phyloP scores from a whole-genome alignment of 176 grass and related monocot species.

The Avena insularis region DNA sequence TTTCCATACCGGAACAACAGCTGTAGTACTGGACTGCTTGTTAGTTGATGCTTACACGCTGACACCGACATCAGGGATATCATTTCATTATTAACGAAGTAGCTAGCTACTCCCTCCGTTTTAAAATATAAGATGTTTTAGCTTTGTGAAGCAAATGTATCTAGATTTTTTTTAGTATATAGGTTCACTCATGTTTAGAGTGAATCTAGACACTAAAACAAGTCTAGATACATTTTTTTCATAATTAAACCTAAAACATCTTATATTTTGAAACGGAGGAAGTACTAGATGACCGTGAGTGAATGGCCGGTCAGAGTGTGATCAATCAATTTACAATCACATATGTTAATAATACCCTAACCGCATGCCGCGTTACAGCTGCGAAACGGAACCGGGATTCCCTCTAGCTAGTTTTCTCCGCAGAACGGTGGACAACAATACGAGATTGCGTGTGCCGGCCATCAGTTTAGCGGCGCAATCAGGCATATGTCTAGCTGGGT shows the following conservation, averaged over 20 bases:
- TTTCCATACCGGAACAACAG: background rate
- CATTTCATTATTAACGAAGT: background rate
- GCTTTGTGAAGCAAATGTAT: too few species aligned
- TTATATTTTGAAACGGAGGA: too few species aligned
- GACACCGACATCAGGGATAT: conserved; percentile 12
- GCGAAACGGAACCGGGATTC: background rate
- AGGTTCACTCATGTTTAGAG: too few species aligned
- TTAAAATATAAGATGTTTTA: too few species aligned
- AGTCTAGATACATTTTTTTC: too few species aligned
- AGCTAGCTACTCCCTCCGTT: too few species aligned
- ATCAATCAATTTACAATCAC: background rate
- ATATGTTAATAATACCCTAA: background rate
- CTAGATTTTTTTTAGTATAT: too few species aligned
- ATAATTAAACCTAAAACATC: too few species aligned
- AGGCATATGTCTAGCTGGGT: background rate
- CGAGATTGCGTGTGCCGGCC: background rate
- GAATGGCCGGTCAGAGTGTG: background rate
- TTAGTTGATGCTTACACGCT: conserved; percentile 16
- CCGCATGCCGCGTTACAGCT: conserved; percentile 7
- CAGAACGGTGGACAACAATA: background rate
- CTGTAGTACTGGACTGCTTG: background rate
- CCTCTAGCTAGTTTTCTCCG: background rate
- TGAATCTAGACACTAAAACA: too few species aligned
- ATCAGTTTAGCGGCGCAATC: background rate
- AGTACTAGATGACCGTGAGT: background rate